A percentile compares a stretch with the other conserved stretches of the same genome.
These are phyloP conservation scores for Ogataea philodendri DNA, from an alignment of 805 yeast species.

Conservation along the genomic window DNA sequence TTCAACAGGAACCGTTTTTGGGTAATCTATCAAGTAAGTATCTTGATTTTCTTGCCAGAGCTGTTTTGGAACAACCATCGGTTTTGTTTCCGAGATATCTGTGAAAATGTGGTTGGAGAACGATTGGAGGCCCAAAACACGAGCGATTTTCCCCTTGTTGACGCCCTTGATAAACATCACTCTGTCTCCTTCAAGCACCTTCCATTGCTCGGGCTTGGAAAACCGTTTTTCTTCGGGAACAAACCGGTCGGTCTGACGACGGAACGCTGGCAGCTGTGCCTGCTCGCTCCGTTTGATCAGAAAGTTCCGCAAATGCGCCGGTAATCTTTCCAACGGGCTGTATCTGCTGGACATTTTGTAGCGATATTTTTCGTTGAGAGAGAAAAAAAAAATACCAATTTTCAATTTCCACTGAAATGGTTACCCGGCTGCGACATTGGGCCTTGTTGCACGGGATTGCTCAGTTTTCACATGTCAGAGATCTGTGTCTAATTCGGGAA, in stretches of 20 bases:
- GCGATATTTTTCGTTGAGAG: no score
- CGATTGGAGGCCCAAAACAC: slow-evolving; percentile 57
- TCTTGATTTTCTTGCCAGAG: slow-evolving; percentile 72
- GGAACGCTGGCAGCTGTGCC: slow-evolving; percentile 35
- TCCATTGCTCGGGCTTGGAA: slow-evolving; percentile 53
- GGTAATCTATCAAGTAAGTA: slow-evolving; percentile 69
- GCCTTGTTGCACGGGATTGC: no score
- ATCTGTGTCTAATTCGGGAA: no score
- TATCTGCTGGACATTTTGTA: slow-evolving; percentile 28
- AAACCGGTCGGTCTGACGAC: slow-evolving; percentile 27
- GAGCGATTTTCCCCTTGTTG: slow-evolving; percentile 71
- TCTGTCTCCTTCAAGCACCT: slow-evolving; percentile 70
- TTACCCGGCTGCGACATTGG: slow-evolving; percentile 4
- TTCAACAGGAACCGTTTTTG: slow-evolving; percentile 55
- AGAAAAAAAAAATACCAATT: no score
- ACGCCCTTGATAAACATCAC: slow-evolving; percentile 71
- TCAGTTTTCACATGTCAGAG: slow-evolving; percentile 9
- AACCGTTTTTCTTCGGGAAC: slow-evolving; percentile 31
- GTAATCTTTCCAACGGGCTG: slow-evolving; percentile 32
- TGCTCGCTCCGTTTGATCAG: slow-evolving; percentile 30
- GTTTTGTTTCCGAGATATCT: slow-evolving; percentile 64
- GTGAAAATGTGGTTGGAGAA: slow-evolving; percentile 62
- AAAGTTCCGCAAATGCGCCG: slow-evolving; percentile 28
- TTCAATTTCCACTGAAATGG: no score
- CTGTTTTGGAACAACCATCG: slow-evolving; percentile 65